Conservation (phyloP, 176 grass and related monocot species). For the Ensete glaucum region DNA sequence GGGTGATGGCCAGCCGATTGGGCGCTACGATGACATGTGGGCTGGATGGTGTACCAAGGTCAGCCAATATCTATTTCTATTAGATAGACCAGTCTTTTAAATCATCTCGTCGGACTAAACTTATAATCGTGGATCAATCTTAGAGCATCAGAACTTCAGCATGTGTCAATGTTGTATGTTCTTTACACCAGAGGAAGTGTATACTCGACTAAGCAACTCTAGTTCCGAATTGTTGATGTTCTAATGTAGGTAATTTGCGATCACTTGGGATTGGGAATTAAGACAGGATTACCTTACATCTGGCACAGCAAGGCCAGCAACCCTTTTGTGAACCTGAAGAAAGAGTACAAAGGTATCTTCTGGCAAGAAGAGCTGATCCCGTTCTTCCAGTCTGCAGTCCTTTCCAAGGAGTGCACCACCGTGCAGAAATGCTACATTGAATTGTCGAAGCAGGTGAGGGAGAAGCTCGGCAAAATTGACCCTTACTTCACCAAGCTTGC, state of each 20-base stretch:
- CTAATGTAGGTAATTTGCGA: conserved; percentile 82
- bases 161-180: too few species aligned
- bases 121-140: too few species aligned
- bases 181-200: too few species aligned
- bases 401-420: conserved; percentile 66
- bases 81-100: too few species aligned
- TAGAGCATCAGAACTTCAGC: too few species aligned
- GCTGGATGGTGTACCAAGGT: conserved; percentile 32
- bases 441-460: conserved; percentile 65
- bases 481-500: conserved; percentile 36
- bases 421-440: conserved; percentile 86
- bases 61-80: too few species aligned
- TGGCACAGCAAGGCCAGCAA: conserved; percentile 99
- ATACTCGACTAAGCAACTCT: too few species aligned
- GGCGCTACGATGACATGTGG: background rate
- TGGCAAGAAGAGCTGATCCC: conserved; percentile 98
- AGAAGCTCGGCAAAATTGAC: conserved; percentile 38
- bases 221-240: too few species aligned
- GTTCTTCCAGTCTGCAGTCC: conserved; percentile 68
- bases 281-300: conserved; percentile 93
- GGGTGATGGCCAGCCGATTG: conserved; percentile 33
- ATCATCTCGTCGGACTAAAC: too few species aligned
- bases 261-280: conserved; percentile 79
- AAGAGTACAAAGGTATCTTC: conserved; percentile 99
- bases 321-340: conserved; percentile 93